Conservation (phyloP, 139 green algal genomes). For the Volvox africanus region DNA sequence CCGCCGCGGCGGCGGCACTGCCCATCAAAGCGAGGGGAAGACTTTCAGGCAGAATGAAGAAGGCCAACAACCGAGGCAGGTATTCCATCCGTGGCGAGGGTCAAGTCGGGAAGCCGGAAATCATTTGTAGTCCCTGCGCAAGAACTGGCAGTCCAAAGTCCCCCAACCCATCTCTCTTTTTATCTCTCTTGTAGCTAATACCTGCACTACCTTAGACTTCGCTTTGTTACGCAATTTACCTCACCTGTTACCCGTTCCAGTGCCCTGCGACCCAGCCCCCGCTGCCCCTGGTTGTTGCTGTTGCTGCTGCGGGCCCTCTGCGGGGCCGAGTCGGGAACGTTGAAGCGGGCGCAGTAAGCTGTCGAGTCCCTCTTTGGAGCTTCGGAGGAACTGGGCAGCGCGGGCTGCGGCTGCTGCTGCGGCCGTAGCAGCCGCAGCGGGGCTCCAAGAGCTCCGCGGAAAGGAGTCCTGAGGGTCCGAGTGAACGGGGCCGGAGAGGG, state of each 20-base stretch:
- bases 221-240: too few relatives aligned
- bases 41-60: too few relatives aligned
- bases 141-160: too few relatives aligned
- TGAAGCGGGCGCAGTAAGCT: slow-evolving; percentile 37
- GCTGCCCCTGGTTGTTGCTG: background rate
- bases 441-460: slow-evolving; percentile 19
- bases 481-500: background rate
- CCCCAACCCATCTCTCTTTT: too few relatives aligned
- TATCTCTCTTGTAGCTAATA: too few relatives aligned
- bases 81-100: too few relatives aligned
- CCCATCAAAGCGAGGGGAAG: too few relatives aligned
- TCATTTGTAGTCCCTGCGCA: too few relatives aligned
- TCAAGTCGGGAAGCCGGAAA: too few relatives aligned
- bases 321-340: slow-evolving; percentile 8
- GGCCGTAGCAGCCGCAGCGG: slow-evolving; percentile 41
- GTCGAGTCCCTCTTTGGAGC: slow-evolving; percentile 51
- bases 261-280: background rate
- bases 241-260: too few relatives aligned
- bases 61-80: too few relatives aligned
- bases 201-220: too few relatives aligned
- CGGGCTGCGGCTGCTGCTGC: slow-evolving; percentile 54
- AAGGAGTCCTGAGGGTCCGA: background rate
- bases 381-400: slow-evolving; percentile 54
- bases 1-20: background rate
- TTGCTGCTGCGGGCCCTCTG: background rate